Evolutionary conservation across 257 asterid genomes (phyloP).

Genomic region (Ilex asprella): DNA sequence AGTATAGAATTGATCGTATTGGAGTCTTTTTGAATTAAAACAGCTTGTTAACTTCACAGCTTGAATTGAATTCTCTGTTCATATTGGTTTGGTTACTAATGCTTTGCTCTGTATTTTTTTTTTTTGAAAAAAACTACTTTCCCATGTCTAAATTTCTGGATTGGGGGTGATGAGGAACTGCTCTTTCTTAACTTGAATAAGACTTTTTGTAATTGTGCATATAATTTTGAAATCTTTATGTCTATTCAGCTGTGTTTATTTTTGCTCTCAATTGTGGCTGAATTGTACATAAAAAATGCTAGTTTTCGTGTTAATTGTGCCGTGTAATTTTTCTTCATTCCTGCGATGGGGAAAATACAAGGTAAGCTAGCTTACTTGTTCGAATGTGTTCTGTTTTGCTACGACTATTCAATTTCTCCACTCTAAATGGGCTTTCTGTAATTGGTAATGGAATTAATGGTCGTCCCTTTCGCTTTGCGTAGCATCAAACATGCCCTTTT

Average conservation of each 20-base stretch:
- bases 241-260: neutral
- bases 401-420: slow-evolving; percentile 3
- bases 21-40: slow-evolving; percentile 21
- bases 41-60: slow-evolving; percentile 22
- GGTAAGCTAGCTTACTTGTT: no score
- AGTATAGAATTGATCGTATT: slow-evolving; percentile 22
- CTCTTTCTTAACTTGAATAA: slow-evolving; percentile 4
- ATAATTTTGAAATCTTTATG: slow-evolving; percentile 6
- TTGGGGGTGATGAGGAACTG: no score
- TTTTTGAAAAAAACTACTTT: neutral
- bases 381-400: slow-evolving; percentile 16
- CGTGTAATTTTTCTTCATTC: no score
- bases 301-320: no score
- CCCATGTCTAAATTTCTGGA: no score
- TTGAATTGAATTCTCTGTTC: slow-evolving; percentile 11
- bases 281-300: no score
- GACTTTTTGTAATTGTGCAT: slow-evolving; percentile 24
- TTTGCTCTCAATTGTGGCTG: no score
- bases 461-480: slow-evolving; percentile 22
- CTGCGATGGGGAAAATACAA: no score
- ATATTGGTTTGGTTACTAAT: slow-evolving; percentile 21
- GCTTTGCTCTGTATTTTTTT: slow-evolving; percentile 6
- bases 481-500: neutral
- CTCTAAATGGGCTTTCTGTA: neutral
- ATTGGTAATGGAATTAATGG: slow-evolving; percentile 6